Evolutionary conservation across 2,329 filamentous ascomycete species (phyloP).

Genomic region (Botrytis squamosa): DNA sequence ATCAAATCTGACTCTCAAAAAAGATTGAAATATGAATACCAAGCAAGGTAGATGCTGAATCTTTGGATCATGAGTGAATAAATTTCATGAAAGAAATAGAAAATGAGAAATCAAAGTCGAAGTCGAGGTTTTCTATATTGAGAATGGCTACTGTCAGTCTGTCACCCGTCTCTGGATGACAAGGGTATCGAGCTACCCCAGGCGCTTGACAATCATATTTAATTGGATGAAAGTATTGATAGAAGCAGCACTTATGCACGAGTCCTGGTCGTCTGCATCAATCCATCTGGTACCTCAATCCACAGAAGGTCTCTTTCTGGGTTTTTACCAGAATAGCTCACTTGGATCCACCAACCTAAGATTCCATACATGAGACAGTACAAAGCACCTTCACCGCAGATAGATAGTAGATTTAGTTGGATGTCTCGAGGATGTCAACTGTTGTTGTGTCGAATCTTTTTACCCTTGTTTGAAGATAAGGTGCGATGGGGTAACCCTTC

Average conservation of each 20-base stretch:
- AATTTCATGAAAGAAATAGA: not conserved
- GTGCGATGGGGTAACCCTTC: not conserved
- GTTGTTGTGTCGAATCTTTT: not conserved
- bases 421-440: not conserved
- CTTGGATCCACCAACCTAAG: not conserved
- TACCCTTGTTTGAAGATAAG: not conserved
- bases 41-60: too few species aligned
- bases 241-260: slow-evolving; percentile 10
- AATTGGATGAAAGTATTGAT: not conserved
- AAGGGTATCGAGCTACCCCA: slow-evolving; percentile 4
- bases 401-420: too few species aligned
- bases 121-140: slow-evolving; percentile 9
- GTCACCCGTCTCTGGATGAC: not conserved
- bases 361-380: not conserved
- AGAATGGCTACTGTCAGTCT: not conserved
- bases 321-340: slow-evolving; percentile 8
- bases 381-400: not conserved
- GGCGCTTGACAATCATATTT: slow-evolving; percentile 8
- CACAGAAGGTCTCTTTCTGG: slow-evolving; percentile 8
- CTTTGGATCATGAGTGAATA: not conserved
- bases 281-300: slow-evolving; percentile 7
- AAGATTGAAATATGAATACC: not conserved
- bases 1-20: not conserved
- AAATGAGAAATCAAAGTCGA: not conserved
- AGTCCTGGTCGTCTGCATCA: slow-evolving; percentile 12